Evolutionary conservation across 148 eudicot species (phyloP), one percentile per base, ranked within the genome.

Genomic region (Silene uniflora): DNA sequence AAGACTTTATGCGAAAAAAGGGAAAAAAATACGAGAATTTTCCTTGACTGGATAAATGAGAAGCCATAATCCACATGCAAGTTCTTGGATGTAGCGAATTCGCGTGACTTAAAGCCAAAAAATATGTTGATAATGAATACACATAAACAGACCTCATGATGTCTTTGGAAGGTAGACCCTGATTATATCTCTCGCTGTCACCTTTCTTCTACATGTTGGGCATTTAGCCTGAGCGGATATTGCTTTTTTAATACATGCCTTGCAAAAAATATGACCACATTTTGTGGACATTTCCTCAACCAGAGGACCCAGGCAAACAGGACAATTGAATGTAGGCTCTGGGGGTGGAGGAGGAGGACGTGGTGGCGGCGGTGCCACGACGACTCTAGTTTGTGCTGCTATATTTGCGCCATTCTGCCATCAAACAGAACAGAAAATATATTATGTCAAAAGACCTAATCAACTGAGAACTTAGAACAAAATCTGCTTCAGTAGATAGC

Each of bases 211-310:
- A 79, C 98, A 94, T 1, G 97, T 90, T 63, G 98, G 98, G 74
- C 98, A 94, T 85, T 92, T 89, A 9, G 81, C 76, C 87, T 90
- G 93, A 75, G 84, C 84, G 76, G 84, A 73, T 60, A 94, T 81
- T 61, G 97, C 85, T 72, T 89, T 76, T 76, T 79, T 87, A 25
- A 94, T 84, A 83, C 98, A 94, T 1, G 77, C 75, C 87, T 90
- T 92, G 83, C 98, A 94, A 82, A 94, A 94, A 67, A 94, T 89
- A 83, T 94, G 98, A 72, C 98, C 98, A 72, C 98, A 94, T 81
- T 90, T 94, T 9, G 98, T 94, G 9, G 98, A 80, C 85, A 78
- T 79, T 76, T 89, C 97, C 74, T 94, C 96, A 17, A 87, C 91
- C 29, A 92, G 71, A 18, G 90, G 84, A 29, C 90, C 89, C 87